A percentile compares a stretch with the other conserved stretches of the same genome.
These are phyloP conservation scores for Drosera capensis DNA, from an alignment of 148 eudicot species.

Conservation along the genomic window DNA sequence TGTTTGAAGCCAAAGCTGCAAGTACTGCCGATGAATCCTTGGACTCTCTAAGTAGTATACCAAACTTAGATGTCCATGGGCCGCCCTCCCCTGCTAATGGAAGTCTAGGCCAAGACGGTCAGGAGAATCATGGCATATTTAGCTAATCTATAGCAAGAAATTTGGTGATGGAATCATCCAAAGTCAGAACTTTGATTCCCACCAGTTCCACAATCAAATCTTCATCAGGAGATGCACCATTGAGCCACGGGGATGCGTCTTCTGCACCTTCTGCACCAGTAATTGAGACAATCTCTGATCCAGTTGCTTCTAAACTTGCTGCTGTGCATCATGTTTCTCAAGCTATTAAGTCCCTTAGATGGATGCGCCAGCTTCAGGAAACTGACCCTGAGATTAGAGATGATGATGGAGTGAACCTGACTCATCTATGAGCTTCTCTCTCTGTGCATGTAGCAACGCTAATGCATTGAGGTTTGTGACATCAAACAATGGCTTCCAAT, in stretches of 20 bases:
- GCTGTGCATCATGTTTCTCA: conserved; percentile 97
- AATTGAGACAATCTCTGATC: conserved; percentile 41
- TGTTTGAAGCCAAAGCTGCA: conserved; percentile 40
- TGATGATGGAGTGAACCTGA: conserved; percentile 15
- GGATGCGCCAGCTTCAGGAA: conserved; percentile 64
- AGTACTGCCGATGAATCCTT: conserved; percentile 65
- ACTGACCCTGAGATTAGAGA: conserved; percentile 18
- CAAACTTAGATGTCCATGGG: conserved; percentile 39
- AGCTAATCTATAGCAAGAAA: conserved; percentile 18
- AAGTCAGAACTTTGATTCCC: conserved; percentile 16
- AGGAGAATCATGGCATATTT: conserved; percentile 15
- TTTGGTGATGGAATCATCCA: conserved; percentile 13
- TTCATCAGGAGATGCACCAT: conserved; percentile 8
- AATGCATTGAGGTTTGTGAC: conserved; percentile 91
- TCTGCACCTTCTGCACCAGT: conserved; percentile 20
- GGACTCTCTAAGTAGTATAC: conserved; percentile 39
- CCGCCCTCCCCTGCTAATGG: conserved; percentile 15
- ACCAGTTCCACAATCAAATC: conserved; percentile 14
- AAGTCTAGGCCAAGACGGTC: conserved; percentile 16
- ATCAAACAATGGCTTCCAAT: conserved; percentile 91
- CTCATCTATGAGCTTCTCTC: conserved; percentile 28
- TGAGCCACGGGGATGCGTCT: too few relatives aligned
- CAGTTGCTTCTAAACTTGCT: conserved; percentile 63
- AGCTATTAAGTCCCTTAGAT: conserved; percentile 88
- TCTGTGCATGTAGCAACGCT: conserved; percentile 92